Evolutionary conservation across 306 rosid species (phyloP), one percentile per base, ranked within the genome.

Genomic region (Neltuma alba): DNA sequence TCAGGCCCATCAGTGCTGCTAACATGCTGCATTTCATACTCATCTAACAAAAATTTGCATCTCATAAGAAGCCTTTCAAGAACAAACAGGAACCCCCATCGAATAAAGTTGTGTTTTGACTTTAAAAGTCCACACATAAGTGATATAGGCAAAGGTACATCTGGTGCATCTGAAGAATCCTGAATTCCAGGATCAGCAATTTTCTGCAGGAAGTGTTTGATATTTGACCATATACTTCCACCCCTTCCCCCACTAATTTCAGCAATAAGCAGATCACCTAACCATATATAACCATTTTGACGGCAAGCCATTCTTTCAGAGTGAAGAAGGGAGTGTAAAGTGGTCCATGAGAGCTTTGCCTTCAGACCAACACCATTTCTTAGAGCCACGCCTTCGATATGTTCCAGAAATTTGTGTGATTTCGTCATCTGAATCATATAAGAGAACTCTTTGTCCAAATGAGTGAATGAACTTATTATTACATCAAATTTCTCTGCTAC

Each of bases 21-120:
- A 62, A 86, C 81, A 62, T 81, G 84, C 73, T 83, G 92, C 89
- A 87, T 82, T 79, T 93, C 95, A 70, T 81, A 86, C 86, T 96
- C 99, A 87, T 93, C 92, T 84, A 96, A 88, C 90, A 93, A 93
- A 88, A 93, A 88, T 75, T 91, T 96, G 89, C 97, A 93, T 78
- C 94, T 87, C 97, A 93, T 93, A 61, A 96, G 96, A 82, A 93
- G 97, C 85, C 94, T 96, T 84, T 96, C 99, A 77, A 96, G 89
- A 77, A 96, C 93, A 88, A 79, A 88, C 87, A 96, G 82, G 85
- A 96, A 96, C 7, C 98, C 99, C 98, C 98, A 88, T 87, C 99
- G 91, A 87, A 96, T 91, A 69, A 50, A 75, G 84, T 80, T 82
- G 90, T 85, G 70, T 86, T 80, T 96, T 47, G 99, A 96, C 85